These are phyloP conservation scores for Trichomonascus vanleenenianus DNA, from an alignment of 805 yeast genomes.

Conservation along the genomic window DNA sequence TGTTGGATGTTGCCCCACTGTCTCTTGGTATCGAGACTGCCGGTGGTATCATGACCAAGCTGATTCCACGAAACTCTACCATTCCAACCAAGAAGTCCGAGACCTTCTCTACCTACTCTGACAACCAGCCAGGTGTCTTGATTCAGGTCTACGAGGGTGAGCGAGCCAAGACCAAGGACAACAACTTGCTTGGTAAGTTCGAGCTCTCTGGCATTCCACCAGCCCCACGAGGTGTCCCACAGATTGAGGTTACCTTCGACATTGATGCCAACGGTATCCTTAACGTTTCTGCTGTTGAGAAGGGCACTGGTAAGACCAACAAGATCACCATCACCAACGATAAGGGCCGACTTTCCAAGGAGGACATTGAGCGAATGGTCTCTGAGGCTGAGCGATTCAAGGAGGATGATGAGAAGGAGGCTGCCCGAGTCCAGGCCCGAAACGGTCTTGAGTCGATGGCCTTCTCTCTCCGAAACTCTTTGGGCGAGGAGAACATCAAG, in stretches of 20 bases:
- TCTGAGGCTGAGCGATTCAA: slow-evolving; percentile 95
- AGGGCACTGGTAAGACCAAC: slow-evolving; percentile 97
- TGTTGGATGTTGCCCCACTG: slow-evolving; percentile 95
- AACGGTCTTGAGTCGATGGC: slow-evolving; percentile 94
- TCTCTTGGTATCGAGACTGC: slow-evolving; percentile 98
- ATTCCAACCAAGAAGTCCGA: slow-evolving; percentile 97
- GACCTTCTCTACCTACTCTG: slow-evolving; percentile 93
- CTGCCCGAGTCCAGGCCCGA: slow-evolving; percentile 87
- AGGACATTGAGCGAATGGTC: slow-evolving; percentile 97
- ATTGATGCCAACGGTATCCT: slow-evolving; percentile 96
- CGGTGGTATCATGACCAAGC: slow-evolving; percentile 98
- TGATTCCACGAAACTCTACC: slow-evolving; percentile 97
- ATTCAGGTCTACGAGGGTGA: slow-evolving; percentile 98
- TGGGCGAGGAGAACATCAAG: slow-evolving; percentile 66
- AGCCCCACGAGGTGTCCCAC: slow-evolving; percentile 98
- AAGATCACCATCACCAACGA: slow-evolving; percentile 97
- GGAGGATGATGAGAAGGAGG: slow-evolving; percentile 94
- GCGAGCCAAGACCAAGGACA: slow-evolving; percentile 92
- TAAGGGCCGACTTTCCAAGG: slow-evolving; percentile 97
- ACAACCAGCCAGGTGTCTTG: slow-evolving; percentile 97
- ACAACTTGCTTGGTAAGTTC: slow-evolving; percentile 94
- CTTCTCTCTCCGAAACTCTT: slow-evolving; percentile 81
- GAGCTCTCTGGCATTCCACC: slow-evolving; percentile 96
- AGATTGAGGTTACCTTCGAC: slow-evolving; percentile 95
- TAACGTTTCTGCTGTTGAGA: slow-evolving; percentile 93